Base-by-base conservation (phyloP, 768 basidiomycete genomes). In the Lanmaoa rubissima region DNA sequence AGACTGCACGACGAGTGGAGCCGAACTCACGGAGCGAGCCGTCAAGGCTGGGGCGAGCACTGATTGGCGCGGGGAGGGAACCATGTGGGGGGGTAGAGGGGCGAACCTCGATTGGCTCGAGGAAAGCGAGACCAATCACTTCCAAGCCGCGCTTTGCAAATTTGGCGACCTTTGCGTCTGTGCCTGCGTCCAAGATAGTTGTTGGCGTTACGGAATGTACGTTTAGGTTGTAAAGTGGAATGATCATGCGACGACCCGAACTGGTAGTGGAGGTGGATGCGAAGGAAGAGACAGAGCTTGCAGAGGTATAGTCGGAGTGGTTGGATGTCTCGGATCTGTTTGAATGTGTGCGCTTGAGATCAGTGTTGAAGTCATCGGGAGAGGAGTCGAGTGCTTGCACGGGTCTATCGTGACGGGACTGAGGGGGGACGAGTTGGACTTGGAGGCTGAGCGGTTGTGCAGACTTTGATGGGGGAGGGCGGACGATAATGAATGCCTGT, bases 381-480 rank as follows among this genome's bases (percentile, higher is more conserved):
- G 75, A 67, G 38, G 68, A 60, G 57, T 84, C 82, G 45, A 79
- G 65, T 26, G 82, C 79, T 54, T 79, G 77, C 19, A 79, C 71
- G 44, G 69, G 74, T 11, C 72, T 73, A 17, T 76, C 75, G 59
- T 67, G 26, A 70, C 78, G 55, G 75, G 83, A 51, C 74, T 74
- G 61, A 74, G 79, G 41, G 6, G 91, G 90, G 1, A 96, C 88
- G 41, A 97, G 86, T 70, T 97, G 94, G 12, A 97, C 86, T 65
- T 97, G 94, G 1, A 96, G 79, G 69, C 95, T 94, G 43, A 95
- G 78, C 1, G 93, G 89, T 61, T 95, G 92, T 59, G 89, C 90
- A n/a, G 83, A 79, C 64, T 86, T 85, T 7, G 90, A 84, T 1
- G 92, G 92, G 3, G 93, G 93, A 5, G 94, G 94, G 48, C 91